Percentiles rank a stretch among this genome's conserved stretches.
Conservation (phyloP, 345 rosid species). For the Balakata baccata region DNA sequence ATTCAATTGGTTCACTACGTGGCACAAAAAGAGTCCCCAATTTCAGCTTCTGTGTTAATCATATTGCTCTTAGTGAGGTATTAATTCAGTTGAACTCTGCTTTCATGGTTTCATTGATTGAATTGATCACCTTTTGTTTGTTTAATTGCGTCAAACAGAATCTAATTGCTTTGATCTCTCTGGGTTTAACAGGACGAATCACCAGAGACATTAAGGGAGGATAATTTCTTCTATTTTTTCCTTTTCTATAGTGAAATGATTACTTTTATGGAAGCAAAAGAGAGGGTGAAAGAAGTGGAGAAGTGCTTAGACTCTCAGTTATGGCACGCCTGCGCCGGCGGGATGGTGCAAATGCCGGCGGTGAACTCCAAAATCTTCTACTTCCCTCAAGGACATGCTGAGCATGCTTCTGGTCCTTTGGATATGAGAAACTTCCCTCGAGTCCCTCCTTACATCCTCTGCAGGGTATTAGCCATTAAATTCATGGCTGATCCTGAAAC, state of each 20-base stretch:
- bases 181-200: conserved; percentile 21
- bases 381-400: conserved; percentile 33
- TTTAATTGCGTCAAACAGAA: not conserved
- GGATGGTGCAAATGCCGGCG: conserved; percentile 32
- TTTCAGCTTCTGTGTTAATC: not conserved
- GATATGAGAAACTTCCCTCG: conserved; percentile 25
- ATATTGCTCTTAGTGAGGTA: conserved; percentile 30
- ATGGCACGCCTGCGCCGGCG: conserved; percentile 38
- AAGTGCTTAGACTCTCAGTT: conserved; percentile 30
- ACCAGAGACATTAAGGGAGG: not conserved
- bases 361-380: conserved; percentile 26
- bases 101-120: not conserved
- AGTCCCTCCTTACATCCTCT: conserved; percentile 19
- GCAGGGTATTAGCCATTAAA: conserved; percentile 18
- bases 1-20: not conserved
- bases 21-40: conserved; percentile 16
- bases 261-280: conserved; percentile 61
- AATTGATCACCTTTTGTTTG: not conserved
- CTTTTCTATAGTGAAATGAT: conserved; percentile 43
- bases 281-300: conserved; percentile 38
- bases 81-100: not conserved
- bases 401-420: conserved; percentile 21
- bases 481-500: conserved; percentile 37
- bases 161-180: conserved; percentile 12
- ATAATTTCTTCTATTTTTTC: not conserved